Evolutionary conservation across 495 filamentous ascomycete genomes (phyloP), one percentile per base, ranked within the genome.

Genomic region (Aspergillus steynii): DNA sequence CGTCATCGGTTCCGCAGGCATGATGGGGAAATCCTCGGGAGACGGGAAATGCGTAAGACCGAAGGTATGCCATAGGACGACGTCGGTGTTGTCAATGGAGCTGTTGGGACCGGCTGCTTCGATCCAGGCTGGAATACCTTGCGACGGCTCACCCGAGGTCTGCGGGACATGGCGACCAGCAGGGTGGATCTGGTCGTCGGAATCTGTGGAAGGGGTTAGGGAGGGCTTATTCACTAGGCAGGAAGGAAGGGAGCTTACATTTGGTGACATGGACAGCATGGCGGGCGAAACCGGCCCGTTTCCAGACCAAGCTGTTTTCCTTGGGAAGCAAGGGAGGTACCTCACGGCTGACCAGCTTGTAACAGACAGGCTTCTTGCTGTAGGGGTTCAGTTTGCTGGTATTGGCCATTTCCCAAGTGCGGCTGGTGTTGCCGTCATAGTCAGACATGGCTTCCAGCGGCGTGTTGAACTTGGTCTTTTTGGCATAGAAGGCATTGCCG

Each of bases 51-150:
- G 94, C 7, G 88, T 93, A 5, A 97, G 78, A 31, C 94, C 94
- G 68, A 97, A 98, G 0, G 94, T 98, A 74, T 98, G 94, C 94
- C 94, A 98, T 26, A 98, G 83, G 3, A 98, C 94, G 27, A 96
- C 74, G 73, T 98, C 90, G 6, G 87, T 90, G 75, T 97, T 90
- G 29, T 91, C 91, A 63, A 97, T 89, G 45, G 79, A 86, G 64
- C 79, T 85, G 48, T 75, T 78, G n/a, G 87, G 86, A 58, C 92
- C 86, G 6, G 82, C 86, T 12, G 72, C 68, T 59, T 80, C 74
- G 61, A 96, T 90, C 93, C 93, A 97, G 61, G 88, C 84, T 0
- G 91, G 89, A 0, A 97, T 76, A 8, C 92, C 93, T 20, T 79
- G 73, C 0, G 90, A 89, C 3, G 91, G 91, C 63, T 92, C 90